A percentile compares a stretch with the other conserved stretches of the same genome.
These are phyloP conservation scores for Trichoderma brevicompactum DNA, from an alignment of 2,329 filamentous ascomycete species.

Conservation along the genomic window DNA sequence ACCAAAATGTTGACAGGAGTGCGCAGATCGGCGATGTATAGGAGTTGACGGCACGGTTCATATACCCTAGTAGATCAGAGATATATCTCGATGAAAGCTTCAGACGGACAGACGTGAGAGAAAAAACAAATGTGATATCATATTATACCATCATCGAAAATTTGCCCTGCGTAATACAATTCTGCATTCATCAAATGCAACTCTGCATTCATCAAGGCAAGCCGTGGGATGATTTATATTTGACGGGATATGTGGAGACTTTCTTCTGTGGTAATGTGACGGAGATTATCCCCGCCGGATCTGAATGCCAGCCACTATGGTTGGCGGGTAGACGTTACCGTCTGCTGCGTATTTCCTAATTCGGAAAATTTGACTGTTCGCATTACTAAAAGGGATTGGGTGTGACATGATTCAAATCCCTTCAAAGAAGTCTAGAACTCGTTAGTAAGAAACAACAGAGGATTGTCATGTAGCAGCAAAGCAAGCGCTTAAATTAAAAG, in stretches of 20 bases:
- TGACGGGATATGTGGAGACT: background rate
- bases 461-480: no score
- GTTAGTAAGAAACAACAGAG: no score
- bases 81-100: background rate
- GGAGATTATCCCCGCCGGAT: no score
- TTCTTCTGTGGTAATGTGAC: background rate
- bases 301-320: no score
- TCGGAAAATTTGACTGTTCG: no score
- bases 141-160: background rate
- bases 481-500: no score
- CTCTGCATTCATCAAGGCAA: constrained; percentile 6
- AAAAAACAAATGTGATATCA: background rate
- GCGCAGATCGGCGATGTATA: background rate
- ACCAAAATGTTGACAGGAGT: background rate
- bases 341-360: no score
- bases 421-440: no score
- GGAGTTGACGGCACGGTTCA: background rate
- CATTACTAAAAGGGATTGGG: no score
- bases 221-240: background rate
- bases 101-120: background rate
- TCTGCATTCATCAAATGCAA: background rate
- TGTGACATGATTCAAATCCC: no score
- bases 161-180: background rate
- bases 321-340: no score
- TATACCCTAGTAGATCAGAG: background rate